A percentile compares a stretch with the other conserved stretches of the same genome.
Conservation (phyloP, 805 yeast species). For the Spathaspora boniae region DNA sequence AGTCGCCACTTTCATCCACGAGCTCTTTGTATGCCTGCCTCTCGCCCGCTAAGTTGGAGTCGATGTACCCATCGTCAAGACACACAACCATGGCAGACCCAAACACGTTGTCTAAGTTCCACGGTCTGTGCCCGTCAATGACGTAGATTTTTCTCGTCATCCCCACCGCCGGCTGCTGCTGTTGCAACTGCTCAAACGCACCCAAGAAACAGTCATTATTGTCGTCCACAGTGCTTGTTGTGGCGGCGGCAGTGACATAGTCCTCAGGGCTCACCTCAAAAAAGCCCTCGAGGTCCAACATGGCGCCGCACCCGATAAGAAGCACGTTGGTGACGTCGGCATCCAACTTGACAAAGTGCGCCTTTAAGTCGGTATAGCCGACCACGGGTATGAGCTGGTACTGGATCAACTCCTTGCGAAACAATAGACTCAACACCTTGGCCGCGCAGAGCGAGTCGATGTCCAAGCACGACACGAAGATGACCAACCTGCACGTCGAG, state of each 20-base stretch:
- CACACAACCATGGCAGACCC: constrained; percentile 77
- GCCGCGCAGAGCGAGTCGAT: constrained; percentile 92
- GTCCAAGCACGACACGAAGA: constrained; percentile 86
- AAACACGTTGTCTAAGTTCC: constrained; percentile 91
- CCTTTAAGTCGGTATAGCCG: constrained; percentile 77
- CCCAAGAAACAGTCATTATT: constrained; percentile 21
- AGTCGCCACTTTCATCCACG: constrained; percentile 38
- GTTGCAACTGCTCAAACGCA: constrained; percentile 22
- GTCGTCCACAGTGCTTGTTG: constrained; percentile 9
- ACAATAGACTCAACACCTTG: constrained; percentile 62
- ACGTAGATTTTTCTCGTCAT: constrained; percentile 66
- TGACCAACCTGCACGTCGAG: constrained; percentile 83
- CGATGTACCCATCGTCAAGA: constrained; percentile 81
- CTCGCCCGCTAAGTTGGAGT: constrained; percentile 53
- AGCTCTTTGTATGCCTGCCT: constrained; percentile 59
- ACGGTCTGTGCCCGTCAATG: constrained; percentile 91
- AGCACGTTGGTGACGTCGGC: constrained; percentile 72
- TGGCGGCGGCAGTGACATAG: constrained; percentile 31
- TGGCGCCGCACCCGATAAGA: constrained; percentile 89
- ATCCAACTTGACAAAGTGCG: constrained; percentile 63
- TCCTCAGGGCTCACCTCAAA: constrained; percentile 60
- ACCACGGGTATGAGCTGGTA: constrained; percentile 89
- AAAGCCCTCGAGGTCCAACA: constrained; percentile 77
- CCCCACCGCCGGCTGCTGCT: constrained; percentile 11
- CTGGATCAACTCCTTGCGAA: constrained; percentile 80